phyloP scores from a whole-genome alignment of 306 rosid genomes.

The Rubus idaeus region DNA sequence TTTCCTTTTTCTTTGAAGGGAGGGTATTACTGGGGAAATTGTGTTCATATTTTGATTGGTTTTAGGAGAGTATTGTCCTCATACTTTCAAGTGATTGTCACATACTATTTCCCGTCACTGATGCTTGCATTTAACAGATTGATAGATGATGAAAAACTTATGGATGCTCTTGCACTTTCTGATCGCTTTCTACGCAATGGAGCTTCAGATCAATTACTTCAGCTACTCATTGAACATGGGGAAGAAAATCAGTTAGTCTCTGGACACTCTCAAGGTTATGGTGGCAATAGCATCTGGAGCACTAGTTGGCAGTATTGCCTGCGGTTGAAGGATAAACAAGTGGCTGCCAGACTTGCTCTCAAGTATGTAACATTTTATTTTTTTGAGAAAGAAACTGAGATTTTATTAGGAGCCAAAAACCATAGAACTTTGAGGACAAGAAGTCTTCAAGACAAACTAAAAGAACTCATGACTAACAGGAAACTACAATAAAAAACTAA shows the following conservation, averaged over 20 bases:
- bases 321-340: conserved; percentile 83
- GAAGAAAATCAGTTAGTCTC: conserved; percentile 63
- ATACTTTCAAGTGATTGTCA: conserved; percentile 14
- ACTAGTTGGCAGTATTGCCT: conserved; percentile 98
- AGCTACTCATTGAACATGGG: conserved; percentile 70
- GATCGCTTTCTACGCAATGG: conserved; percentile 98
- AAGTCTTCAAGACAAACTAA: too few species aligned
- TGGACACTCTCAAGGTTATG: conserved; percentile 57
- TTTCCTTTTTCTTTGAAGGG: neutral
- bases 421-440: too few species aligned
- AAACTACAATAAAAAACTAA: too few species aligned
- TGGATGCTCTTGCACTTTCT: conserved; percentile 97
- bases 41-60: neutral
- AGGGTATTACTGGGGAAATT: neutral
- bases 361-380: conserved; percentile 44
- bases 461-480: too few species aligned
- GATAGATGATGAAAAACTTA: conserved; percentile 82
- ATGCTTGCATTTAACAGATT: conserved; percentile 48
- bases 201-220: conserved; percentile 84
- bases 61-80: conserved; percentile 13
- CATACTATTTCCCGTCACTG: conserved; percentile 13
- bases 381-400: too few species aligned
- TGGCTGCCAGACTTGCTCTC: conserved; percentile 90
- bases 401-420: too few species aligned
- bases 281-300: conserved; percentile 64